A percentile compares a stretch with the other conserved stretches of the same genome.
These are phyloP conservation scores for Paxillus involutus DNA, from an alignment of 768 basidiomycete genomes.

Conservation along the genomic window DNA sequence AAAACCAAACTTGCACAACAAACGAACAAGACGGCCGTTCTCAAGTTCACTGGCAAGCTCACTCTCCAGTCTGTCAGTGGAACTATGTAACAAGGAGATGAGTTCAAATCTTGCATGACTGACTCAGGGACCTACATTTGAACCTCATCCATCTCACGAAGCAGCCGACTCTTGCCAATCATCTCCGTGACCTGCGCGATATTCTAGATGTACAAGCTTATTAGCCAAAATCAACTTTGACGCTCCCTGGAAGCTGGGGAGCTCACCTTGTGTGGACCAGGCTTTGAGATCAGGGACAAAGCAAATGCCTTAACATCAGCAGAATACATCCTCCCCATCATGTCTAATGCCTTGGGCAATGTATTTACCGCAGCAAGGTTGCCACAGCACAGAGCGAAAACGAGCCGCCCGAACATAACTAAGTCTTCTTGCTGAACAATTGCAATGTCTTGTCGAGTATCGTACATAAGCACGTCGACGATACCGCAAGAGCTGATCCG, in stretches of 20 bases:
- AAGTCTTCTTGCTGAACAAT: slow-evolving; percentile 87
- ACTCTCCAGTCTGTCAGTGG: slow-evolving; percentile 76
- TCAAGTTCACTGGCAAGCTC: slow-evolving; percentile 89
- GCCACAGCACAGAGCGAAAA: slow-evolving; percentile 77
- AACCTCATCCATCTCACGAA: slow-evolving; percentile 81
- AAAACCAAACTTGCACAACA: slow-evolving; percentile 94
- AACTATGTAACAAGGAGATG: slow-evolving; percentile 42
- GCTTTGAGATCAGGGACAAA: slow-evolving; percentile 75
- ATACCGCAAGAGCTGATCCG: slow-evolving; percentile 88
- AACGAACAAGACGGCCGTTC: slow-evolving; percentile 86
- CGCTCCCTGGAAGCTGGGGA: neutral
- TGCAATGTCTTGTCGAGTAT: slow-evolving; percentile 58
- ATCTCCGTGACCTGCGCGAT: slow-evolving; percentile 82
- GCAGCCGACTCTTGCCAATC: slow-evolving; percentile 63
- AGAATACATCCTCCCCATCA: slow-evolving; percentile 71
- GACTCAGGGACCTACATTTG: slow-evolving; percentile 53
- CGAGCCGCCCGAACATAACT: slow-evolving; percentile 77
- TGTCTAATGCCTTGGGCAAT: slow-evolving; percentile 73
- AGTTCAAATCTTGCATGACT: neutral
- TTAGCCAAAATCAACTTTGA: neutral
- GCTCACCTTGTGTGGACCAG: slow-evolving; percentile 59
- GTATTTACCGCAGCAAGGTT: slow-evolving; percentile 58
- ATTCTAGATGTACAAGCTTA: slow-evolving; percentile 39
- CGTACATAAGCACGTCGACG: slow-evolving; percentile 81
- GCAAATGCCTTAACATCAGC: slow-evolving; percentile 80